Base-by-base conservation (phyloP, 2,329 filamentous ascomycete species). In the Pyrenophora seminiperda region DNA sequence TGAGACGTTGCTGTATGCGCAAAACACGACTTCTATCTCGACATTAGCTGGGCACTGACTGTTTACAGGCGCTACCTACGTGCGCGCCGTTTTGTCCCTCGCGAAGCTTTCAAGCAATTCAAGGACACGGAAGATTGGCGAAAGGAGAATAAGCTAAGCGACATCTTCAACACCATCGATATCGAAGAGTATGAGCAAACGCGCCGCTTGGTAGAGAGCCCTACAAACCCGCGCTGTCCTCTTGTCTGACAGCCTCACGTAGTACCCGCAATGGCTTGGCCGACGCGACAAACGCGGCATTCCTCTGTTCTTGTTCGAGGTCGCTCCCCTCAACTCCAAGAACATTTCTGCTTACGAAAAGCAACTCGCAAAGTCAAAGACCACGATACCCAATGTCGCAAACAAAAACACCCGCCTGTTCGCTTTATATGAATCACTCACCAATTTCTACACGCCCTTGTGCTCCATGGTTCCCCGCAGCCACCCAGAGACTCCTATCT, bases 211-310 rank as follows among this genome's bases (percentile, higher is more conserved):
- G 90, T 93, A 74, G 62, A 79, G 14, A 27, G 33, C 37, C 39
- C 44, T 41, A 14, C 43, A 40, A 32, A 30, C 30, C 33, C 32
- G 20, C 47, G 3, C 34, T 29, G 14, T 37, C 45, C 42, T 46
- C 37, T 47, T 53, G 38, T 47, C 53, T 67, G 46, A 68, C 57
- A 46, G 45, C 51, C 53, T 61, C 59, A 45, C 45, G 49, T 65
- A 92, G 88, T 96, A 96, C 69, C 91, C 92, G 18, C 91, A 96
- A 84, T 97, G 91, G 89, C 95, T 90, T 15, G 93, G 93, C 47
- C 88, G 91, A 59, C 85, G 92, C 61, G 93, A 97, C 75, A 88
- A 85, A 62, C 88, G 91, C 62, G 93, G 93, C 60, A 96, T 96
- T 56, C 93, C 93, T 6, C 82, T 97, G 62, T 97, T 94, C 74